Evolutionary conservation across 2,329 filamentous ascomycete genomes (phyloP).

Genomic region (Tolypocladium guangdongense): DNA sequence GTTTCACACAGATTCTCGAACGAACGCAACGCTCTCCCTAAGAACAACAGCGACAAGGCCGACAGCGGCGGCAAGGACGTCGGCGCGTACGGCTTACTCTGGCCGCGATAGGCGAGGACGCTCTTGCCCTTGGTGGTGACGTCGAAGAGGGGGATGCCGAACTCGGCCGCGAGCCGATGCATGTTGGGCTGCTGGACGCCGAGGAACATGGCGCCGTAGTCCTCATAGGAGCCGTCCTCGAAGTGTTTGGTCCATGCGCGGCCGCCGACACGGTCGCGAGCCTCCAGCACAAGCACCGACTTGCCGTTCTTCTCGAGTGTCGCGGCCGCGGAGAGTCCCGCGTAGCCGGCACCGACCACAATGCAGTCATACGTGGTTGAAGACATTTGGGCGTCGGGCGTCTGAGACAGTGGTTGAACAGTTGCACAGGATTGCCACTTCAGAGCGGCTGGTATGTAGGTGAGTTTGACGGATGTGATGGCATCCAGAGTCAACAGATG

Average conservation of each 20-base stretch:
- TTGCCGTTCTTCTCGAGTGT: not conserved
- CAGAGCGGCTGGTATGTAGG: too few relatives aligned
- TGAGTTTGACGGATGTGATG: too few relatives aligned
- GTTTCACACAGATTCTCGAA: not conserved
- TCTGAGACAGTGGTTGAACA: not conserved
- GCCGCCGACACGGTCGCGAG: conserved; percentile 25
- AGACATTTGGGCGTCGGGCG: not conserved
- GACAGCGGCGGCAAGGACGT: not conserved
- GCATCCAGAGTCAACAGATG: too few relatives aligned
- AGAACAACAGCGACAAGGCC: not conserved
- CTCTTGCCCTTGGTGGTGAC: not conserved
- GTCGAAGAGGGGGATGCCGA: not conserved
- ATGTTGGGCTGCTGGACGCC: conserved; percentile 2
- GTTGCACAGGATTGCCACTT: too few relatives aligned
- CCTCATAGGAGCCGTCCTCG: not conserved
- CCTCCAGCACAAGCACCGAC: conserved; percentile 16
- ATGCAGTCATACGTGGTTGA: not conserved
- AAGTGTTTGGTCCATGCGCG: conserved; percentile 19
- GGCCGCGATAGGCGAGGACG: not conserved
- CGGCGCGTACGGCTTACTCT: not conserved
- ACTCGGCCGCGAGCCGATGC: not conserved
- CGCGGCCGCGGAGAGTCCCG: not conserved
- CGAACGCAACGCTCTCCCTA: not conserved
- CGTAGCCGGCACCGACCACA: not conserved
- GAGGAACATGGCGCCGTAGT: conserved; percentile 3